Base-by-base conservation (phyloP, 1,284 basidiomycete genomes). In the Hemileia vastatrix region DNA sequence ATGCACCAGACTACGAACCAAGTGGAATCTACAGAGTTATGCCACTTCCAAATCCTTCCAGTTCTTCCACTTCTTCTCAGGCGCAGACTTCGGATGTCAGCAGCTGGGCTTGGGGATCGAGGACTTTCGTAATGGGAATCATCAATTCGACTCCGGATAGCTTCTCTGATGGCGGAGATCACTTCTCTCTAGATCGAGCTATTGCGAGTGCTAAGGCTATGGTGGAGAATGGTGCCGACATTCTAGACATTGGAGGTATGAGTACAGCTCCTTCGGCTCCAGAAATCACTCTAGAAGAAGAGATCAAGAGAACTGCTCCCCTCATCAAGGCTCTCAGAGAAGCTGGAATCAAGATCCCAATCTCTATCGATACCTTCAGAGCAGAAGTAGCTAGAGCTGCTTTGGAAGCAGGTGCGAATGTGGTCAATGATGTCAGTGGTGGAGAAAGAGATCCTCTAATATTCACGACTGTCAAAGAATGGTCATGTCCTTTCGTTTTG, bases 91-190 rank as follows among this genome's bases (percentile, higher is more conserved):
- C n/a, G n/a, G n/a, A 36, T 8, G 4, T 18, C 51, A 2, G 18
- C 47, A 6, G 19, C 63, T 71, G 72, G 71, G 59, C 64, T n/a
- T n/a, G n/a, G n/a, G n/a, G n/a, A n/a, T n/a, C 63, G 18, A 61
- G 67, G 67, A 90, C 89, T 1, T 81, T 82, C 63, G 76, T 96
- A 64, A 97, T 97, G 94, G 88, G 87, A 0, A 96, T 91, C 3
- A 82, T 98, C 68, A 97, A 98, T 73, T 82, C 83, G 2, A 98
- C 94, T 0, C 95, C 94, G 1, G 93, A 98, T 77, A 95, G 91
- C 0, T 98, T 97, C 78, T 97, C 93, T 0, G 92, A 97, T 67
- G 91, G 91, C 6, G 82, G 85, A 1, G 76, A 78, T 48, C 79
- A 88, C 72, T 79, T 81, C 67, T 51, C 52, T 9, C 32, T 62